Evolutionary conservation across 306 rosid species (phyloP), one percentile per base, ranked within the genome.

Genomic region (Cucurbita ficifolia): DNA sequence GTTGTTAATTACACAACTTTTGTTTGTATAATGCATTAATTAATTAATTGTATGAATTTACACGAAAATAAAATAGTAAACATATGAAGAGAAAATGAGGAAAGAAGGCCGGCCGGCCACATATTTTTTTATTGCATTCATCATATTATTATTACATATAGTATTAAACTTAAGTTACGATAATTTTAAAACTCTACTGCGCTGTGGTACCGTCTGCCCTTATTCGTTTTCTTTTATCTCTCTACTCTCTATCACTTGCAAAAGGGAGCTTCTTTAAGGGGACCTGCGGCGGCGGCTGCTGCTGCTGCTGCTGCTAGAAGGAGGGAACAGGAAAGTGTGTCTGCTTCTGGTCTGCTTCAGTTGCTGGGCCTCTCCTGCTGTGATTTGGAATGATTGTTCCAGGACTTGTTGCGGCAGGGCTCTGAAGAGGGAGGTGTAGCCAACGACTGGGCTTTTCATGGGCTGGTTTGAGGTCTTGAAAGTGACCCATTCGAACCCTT

Each of bases 401-500:
- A 78, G 45, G 13, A 78, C 57, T 13, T 78, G 75, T 3, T 14
- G 62, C 0, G 81, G 81, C 11, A 78, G 42, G 9, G 69, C 81
- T 38, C 77, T 17, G 48, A 78, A 38, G 3, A 72, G 43, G 10
- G 81, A 78, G 0, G 77, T 78, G 77, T 78, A 78, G 38, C 81
- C 81, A 8, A 39, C 81, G 21, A 72, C 10, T 2, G 81, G 73
- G 73, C 65, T 78, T 56, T 72, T 78, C 73, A 72, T 60, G 4
- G 81, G 76, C 65, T 78, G 73, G 3, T 51, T 56, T 10, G 65
- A 60, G 1, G 81, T 78, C 77, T 61, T 72, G 65, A 78, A 71
- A 3, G 73, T 36, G 8, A 78, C 38, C 73, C 76, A 78, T 16
- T 78, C 81, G 22, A 72, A 72, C 73, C 81, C 81, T 21, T 72